Conservation (phyloP, 495 filamentous ascomycete genomes). For the Trypethelium eluteriae region DNA sequence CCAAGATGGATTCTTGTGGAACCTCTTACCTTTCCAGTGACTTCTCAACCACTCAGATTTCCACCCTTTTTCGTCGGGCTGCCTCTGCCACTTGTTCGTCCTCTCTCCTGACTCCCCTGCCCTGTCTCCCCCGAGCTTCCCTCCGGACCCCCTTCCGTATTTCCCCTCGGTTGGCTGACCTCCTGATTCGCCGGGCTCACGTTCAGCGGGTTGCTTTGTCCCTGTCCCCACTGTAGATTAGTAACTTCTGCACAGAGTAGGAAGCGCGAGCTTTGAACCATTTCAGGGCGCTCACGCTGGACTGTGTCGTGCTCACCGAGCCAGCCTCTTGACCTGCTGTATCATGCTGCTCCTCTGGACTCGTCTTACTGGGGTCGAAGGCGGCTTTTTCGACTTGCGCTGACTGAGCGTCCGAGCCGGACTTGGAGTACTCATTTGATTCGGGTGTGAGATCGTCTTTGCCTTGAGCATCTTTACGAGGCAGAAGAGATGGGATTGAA, state of each 20-base stretch:
- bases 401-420: constrained; percentile 46
- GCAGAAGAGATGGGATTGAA: not conserved
- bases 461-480: constrained; percentile 42
- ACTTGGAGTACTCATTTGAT: constrained; percentile 50
- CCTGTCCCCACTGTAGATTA: not conserved
- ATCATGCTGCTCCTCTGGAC: constrained; percentile 48
- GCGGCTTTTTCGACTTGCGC: constrained; percentile 44
- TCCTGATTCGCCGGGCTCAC: constrained; percentile 55
- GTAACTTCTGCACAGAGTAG: no score
- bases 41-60: constrained; percentile 23
- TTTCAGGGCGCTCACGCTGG: constrained; percentile 14
- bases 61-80: constrained; percentile 40
- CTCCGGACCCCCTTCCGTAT: constrained; percentile 44
- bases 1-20: not conserved
- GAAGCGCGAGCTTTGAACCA: not conserved
- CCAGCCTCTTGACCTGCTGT: constrained; percentile 30
- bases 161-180: constrained; percentile 43
- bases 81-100: constrained; percentile 42
- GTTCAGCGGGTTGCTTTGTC: constrained; percentile 44
- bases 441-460: constrained; percentile 49
- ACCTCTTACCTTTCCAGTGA: not conserved
- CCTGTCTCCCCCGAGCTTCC: constrained; percentile 27
- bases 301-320: constrained; percentile 10
- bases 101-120: constrained; percentile 34
- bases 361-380: constrained; percentile 52